Conservation (phyloP, 2,329 filamentous ascomycete genomes). For the Helminthosporium solani region DNA sequence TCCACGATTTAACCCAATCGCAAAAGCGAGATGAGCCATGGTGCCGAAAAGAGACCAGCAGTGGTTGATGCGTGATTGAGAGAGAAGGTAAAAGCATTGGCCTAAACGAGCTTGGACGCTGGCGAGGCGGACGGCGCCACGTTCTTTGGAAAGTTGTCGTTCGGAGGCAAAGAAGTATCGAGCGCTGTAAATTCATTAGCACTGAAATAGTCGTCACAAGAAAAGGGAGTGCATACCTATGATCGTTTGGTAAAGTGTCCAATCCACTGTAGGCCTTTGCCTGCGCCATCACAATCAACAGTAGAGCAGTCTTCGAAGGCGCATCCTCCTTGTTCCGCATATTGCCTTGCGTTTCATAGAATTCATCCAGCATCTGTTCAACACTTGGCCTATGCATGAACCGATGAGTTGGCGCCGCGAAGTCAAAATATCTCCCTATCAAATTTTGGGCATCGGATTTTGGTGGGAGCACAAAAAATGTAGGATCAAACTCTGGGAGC, state of each 20-base stretch:
- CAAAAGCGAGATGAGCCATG: constrained; percentile 54
- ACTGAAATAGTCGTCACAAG: too few relatives aligned
- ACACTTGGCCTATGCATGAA: constrained; percentile 58
- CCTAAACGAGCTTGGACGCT: constrained; percentile 60
- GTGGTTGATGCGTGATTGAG: constrained; percentile 60
- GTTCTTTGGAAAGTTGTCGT: constrained; percentile 51
- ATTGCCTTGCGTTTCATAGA: constrained; percentile 48
- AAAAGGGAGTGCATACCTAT: constrained; percentile 18
- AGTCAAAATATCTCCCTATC: constrained; percentile 59
- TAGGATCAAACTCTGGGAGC: constrained; percentile 47
- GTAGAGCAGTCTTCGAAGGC: constrained; percentile 47
- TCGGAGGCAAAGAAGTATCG: constrained; percentile 48
- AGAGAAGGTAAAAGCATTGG: constrained; percentile 60
- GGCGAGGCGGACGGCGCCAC: constrained; percentile 56
- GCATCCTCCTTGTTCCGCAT: constrained; percentile 45
- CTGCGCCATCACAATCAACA: constrained; percentile 58
- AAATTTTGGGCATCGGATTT: constrained; percentile 48
- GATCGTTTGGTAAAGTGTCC: constrained; percentile 14
- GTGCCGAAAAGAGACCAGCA: constrained; percentile 63
- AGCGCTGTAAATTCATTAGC: constrained; percentile 27
- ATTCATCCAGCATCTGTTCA: constrained; percentile 47
- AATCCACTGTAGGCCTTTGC: constrained; percentile 44
- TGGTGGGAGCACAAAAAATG: constrained; percentile 46
- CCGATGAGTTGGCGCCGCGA: constrained; percentile 61
- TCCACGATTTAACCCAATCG: constrained; percentile 48